These are phyloP conservation scores for Aspergillus sp. DNA, from an alignment of 2,329 filamentous ascomycete species.

Conservation along the genomic window DNA sequence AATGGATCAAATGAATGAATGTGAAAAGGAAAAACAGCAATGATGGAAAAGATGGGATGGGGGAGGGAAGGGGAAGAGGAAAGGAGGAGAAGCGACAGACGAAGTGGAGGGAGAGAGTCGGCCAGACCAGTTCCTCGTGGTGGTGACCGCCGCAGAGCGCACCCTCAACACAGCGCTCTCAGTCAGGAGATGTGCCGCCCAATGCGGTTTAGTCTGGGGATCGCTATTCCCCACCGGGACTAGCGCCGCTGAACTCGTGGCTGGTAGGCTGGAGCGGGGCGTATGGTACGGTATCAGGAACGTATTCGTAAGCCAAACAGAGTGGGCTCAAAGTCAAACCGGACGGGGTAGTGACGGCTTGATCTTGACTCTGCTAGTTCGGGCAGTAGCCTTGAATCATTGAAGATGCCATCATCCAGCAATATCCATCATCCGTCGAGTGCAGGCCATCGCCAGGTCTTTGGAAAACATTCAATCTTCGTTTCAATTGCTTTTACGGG, in stretches of 20 bases:
- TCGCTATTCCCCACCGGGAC: not conserved
- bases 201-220: constrained; percentile 11
- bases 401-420: no score
- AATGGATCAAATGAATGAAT: constrained; percentile 27
- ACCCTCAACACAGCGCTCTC: not conserved
- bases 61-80: constrained; percentile 14
- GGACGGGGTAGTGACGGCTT: not conserved
- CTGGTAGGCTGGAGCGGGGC: not conserved
- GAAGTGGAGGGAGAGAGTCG: not conserved
- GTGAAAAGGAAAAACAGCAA: constrained; percentile 26
- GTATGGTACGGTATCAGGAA: not conserved
- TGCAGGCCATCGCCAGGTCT: no score
- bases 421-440: no score
- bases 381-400: not conserved
- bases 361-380: no score
- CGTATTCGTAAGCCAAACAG: not conserved
- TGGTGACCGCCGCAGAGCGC: not conserved
- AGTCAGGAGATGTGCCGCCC: not conserved
- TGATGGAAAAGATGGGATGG: constrained; percentile 27
- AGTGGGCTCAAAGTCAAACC: not conserved
- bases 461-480: not conserved
- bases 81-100: constrained; percentile 12
- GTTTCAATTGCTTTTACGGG: not conserved
- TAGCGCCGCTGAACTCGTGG: not conserved
- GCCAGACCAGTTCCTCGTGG: constrained; percentile 1